Conservation (phyloP, 345 rosid genomes). For the Punica granatum region DNA sequence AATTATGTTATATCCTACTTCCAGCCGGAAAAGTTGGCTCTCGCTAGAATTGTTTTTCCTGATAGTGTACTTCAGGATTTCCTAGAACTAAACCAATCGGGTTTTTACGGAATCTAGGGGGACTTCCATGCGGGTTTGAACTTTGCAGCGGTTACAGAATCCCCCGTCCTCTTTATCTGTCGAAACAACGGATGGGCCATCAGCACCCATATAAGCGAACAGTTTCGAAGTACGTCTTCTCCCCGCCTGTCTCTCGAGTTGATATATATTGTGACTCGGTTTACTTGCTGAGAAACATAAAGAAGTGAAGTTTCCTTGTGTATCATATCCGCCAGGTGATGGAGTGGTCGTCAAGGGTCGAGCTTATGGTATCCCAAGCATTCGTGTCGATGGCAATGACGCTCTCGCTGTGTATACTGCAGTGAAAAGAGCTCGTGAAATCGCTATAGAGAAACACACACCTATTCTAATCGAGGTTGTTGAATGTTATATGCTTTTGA, state of each 20-base stretch:
- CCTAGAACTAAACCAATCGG: not conserved
- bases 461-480: conserved; percentile 67
- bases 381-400: conserved; percentile 84
- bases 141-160: conserved; percentile 78
- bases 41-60: not conserved
- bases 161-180: conserved; percentile 66
- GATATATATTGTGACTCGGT: not conserved
- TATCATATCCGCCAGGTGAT: conserved; percentile 39
- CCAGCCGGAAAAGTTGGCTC: not conserved
- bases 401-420: conserved; percentile 69
- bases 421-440: conserved; percentile 49
- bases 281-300: not conserved
- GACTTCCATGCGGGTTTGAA: conserved; percentile 85
- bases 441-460: conserved; percentile 49
- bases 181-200: conserved; percentile 94
- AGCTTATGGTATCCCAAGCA: conserved; percentile 69
- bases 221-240: conserved; percentile 52
- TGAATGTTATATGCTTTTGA: not conserved
- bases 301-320: not conserved
- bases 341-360: conserved; percentile 70
- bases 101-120: conserved; percentile 34
- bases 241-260: not conserved
- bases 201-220: conserved; percentile 64
- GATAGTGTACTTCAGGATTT: not conserved
- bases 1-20: not conserved